These are phyloP conservation scores for Metschnikowia continentalis DNA, from an alignment of 805 yeast species.

Conservation along the genomic window DNA sequence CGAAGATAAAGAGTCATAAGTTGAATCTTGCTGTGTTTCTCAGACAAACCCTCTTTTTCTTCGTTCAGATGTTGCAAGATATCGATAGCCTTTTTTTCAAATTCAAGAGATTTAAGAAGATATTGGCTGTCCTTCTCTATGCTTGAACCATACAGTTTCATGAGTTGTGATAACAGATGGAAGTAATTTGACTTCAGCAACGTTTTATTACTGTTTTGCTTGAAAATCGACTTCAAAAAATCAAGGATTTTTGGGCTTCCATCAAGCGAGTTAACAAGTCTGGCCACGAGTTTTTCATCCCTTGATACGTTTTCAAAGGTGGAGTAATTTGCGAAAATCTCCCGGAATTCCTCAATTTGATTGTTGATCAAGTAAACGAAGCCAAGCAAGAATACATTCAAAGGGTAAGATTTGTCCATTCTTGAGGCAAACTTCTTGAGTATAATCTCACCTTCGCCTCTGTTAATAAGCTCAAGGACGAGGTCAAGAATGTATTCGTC, in stretches of 20 bases:
- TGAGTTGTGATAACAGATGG: conserved; percentile 26
- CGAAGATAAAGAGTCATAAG: conserved; percentile 10
- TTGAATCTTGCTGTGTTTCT: not conserved
- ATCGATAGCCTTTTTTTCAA: conserved; percentile 20
- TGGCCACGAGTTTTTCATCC: conserved; percentile 7
- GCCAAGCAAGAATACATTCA: conserved; percentile 32
- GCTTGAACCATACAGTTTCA: conserved; percentile 1
- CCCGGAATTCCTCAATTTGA: conserved; percentile 21
- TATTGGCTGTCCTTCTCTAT: not conserved
- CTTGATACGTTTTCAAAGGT: conserved; percentile 16
- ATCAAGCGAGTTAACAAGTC: conserved; percentile 14
- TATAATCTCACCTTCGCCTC: conserved; percentile 12
- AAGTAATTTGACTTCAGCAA: conserved; percentile 24
- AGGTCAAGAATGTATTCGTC: conserved; percentile 10
- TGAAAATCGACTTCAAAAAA: conserved; percentile 22
- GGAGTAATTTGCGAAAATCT: conserved; percentile 22
- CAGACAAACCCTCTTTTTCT: not conserved
- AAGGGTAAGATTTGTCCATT: conserved; percentile 16
- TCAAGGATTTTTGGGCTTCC: conserved; percentile 15
- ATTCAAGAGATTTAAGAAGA: not conserved
- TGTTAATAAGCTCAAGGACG: conserved; percentile 13
- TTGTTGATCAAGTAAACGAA: conserved; percentile 29
- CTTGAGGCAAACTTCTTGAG: conserved; percentile 11
- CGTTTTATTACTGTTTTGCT: conserved; percentile 10
- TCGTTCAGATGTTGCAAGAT: conserved; percentile 10